phyloP scores from a whole-genome alignment of 768 basidiomycete genomes.

The Pisolithus sp. region DNA sequence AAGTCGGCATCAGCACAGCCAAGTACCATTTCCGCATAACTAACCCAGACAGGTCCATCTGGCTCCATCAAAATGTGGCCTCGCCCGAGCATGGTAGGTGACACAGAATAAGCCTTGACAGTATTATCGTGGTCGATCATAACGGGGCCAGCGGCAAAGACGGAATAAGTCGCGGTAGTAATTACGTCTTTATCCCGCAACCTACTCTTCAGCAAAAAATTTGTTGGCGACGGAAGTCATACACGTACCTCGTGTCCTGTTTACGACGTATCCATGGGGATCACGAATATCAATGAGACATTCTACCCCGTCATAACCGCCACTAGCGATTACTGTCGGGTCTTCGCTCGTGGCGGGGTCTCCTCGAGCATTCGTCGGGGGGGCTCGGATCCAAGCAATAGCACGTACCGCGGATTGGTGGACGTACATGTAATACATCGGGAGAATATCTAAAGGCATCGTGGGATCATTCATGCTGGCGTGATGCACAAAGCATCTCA shows the following conservation, averaged over 20 bases:
- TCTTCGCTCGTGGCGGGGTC: conserved; percentile 41
- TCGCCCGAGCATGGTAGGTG: conserved; percentile 66
- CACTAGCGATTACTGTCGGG: conserved; percentile 69
- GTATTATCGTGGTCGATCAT: conserved; percentile 81
- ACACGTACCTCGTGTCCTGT: conserved; percentile 64
- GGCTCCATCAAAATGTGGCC: conserved; percentile 70
- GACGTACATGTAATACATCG: conserved; percentile 63
- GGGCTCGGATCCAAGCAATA: conserved; percentile 68
- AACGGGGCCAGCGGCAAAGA: conserved; percentile 61
- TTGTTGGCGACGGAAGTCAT: background rate
- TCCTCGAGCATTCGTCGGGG: conserved; percentile 47
- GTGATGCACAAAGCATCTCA: background rate
- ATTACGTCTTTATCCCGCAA: conserved; percentile 51
- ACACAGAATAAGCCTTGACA: conserved; percentile 67
- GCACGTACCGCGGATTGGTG: conserved; percentile 80
- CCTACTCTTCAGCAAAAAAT: background rate
- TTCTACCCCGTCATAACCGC: conserved; percentile 76
- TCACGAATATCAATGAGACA: conserved; percentile 76
- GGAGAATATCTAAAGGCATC: conserved; percentile 36
- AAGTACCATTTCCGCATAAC: conserved; percentile 15
- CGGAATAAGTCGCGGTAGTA: conserved; percentile 58
- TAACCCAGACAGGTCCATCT: conserved; percentile 78
- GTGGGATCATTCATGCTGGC: background rate
- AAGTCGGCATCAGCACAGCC: background rate
- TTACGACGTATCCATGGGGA: conserved; percentile 58